These are phyloP conservation scores for Solanum etuberosum DNA, from an alignment of 257 asterid species.

Conservation along the genomic window DNA sequence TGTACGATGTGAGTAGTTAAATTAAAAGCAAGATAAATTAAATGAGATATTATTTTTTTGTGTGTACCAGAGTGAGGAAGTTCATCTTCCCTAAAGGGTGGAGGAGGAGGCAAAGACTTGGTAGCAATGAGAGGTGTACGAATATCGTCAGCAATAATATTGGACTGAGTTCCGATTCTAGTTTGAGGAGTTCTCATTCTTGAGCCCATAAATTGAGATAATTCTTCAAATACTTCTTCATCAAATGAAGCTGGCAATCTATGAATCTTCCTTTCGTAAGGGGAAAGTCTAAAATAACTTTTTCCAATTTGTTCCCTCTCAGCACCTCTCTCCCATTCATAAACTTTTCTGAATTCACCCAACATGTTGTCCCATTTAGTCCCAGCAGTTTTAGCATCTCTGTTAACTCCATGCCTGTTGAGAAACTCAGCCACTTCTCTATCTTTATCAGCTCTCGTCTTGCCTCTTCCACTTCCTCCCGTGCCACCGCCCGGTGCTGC, in stretches of 20 bases:
- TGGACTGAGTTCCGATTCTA: not conserved
- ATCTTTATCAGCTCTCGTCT: slow-evolving; percentile 37
- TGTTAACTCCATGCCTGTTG: slow-evolving; percentile 22
- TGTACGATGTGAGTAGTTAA: not conserved
- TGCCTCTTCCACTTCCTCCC: slow-evolving; percentile 17
- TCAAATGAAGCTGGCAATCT: slow-evolving; percentile 48
- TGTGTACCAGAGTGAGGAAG: slow-evolving; percentile 11
- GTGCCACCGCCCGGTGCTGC: not conserved
- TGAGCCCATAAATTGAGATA: slow-evolving; percentile 36
- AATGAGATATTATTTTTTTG: not conserved
- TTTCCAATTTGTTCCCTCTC: slow-evolving; percentile 33
- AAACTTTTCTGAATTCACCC: slow-evolving; percentile 41
- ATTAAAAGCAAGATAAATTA: not conserved
- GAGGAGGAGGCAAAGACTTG: slow-evolving; percentile 19
- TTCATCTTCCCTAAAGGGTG: slow-evolving; percentile 14
- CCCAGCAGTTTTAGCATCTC: slow-evolving; percentile 45
- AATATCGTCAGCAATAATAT: slow-evolving; percentile 4
- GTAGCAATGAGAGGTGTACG: not conserved
- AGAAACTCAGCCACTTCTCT: slow-evolving; percentile 36
- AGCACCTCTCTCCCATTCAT: slow-evolving; percentile 43
- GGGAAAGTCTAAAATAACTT: slow-evolving; percentile 35
- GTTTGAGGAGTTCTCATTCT: slow-evolving; percentile 23
- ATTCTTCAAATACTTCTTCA: slow-evolving; percentile 41
- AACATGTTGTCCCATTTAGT: slow-evolving; percentile 48
- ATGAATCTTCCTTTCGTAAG: slow-evolving; percentile 34